Evolutionary conservation across 164 flowering plant genomes (phyloP).

Genomic region (Pachysandra terminalis): DNA sequence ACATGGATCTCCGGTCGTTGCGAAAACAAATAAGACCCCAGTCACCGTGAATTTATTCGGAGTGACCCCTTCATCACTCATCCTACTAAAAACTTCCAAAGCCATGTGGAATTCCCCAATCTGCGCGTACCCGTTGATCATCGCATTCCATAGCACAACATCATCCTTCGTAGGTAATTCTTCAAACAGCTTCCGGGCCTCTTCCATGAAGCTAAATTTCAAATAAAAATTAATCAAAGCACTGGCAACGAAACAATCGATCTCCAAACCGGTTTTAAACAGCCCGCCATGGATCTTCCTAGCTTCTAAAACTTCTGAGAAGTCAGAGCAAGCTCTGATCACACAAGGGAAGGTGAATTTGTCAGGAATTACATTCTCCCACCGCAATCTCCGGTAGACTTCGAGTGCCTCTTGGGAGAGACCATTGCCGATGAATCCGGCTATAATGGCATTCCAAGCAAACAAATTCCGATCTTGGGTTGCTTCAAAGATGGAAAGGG

Average conservation of each 20-base stretch:
- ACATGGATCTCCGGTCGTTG: constrained; percentile 27
- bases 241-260: constrained; percentile 22
- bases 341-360: constrained; percentile 64
- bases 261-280: constrained; percentile 20
- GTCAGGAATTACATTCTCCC: constrained; percentile 39
- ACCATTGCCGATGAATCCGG: constrained; percentile 48
- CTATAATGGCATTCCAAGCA: constrained; percentile 56
- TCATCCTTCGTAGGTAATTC: constrained; percentile 48
- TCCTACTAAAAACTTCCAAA: constrained; percentile 33
- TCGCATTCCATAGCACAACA: constrained; percentile 64
- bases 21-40: constrained; percentile 49
- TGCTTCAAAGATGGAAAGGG: constrained; percentile 34
- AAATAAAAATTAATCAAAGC: constrained; percentile 31
- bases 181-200: constrained; percentile 25
- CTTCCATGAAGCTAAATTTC: constrained; percentile 18
- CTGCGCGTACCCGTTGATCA: constrained; percentile 64
- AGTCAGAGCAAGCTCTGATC: constrained; percentile 44
- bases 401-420: constrained; percentile 28
- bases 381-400: constrained; percentile 39
- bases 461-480: constrained; percentile 38
- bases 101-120: constrained; percentile 43
- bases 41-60: constrained; percentile 51
- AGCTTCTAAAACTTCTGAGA: constrained; percentile 25
- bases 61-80: constrained; percentile 39
- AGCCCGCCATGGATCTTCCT: constrained; percentile 47